Conservation (phyloP, 2,329 filamentous ascomycete genomes). For the Colletotrichum magnum region DNA sequence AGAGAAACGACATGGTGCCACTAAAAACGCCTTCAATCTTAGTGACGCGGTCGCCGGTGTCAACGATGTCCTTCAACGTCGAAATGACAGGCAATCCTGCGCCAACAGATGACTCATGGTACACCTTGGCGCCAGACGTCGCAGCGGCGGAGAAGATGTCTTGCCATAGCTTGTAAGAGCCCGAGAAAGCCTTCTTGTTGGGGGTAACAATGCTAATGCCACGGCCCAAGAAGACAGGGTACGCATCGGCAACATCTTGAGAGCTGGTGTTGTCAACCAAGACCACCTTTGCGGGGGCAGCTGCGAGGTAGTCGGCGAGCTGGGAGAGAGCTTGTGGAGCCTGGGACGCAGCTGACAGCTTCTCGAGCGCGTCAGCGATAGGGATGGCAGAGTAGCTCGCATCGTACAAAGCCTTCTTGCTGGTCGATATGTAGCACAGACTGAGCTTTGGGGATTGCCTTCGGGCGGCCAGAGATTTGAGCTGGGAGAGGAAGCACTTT, state of each 20-base stretch:
- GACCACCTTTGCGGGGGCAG: slow-evolving; percentile 83
- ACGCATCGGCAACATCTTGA: slow-evolving; percentile 84
- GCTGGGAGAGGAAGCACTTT: slow-evolving; percentile 89
- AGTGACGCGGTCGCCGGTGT: slow-evolving; percentile 91
- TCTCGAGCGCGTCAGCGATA: slow-evolving; percentile 71
- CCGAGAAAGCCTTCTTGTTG: slow-evolving; percentile 98
- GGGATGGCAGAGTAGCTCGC: slow-evolving; percentile 78
- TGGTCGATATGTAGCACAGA: slow-evolving; percentile 88
- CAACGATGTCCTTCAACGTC: slow-evolving; percentile 92
- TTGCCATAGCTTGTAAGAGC: slow-evolving; percentile 84
- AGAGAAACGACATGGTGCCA: slow-evolving; percentile 97
- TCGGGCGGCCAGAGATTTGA: slow-evolving; percentile 76
- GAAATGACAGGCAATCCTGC: slow-evolving; percentile 95
- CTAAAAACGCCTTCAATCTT: slow-evolving; percentile 98
- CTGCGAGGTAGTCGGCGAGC: slow-evolving; percentile 82
- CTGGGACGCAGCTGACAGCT: slow-evolving; percentile 74
- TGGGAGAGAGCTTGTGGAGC: slow-evolving; percentile 77
- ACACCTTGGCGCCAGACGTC: slow-evolving; percentile 82
- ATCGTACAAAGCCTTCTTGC: slow-evolving; percentile 84
- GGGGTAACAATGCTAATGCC: slow-evolving; percentile 95
- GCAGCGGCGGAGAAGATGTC: slow-evolving; percentile 85
- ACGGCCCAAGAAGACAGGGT: slow-evolving; percentile 83
- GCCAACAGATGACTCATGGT: slow-evolving; percentile 95
- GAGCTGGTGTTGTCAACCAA: slow-evolving; percentile 97
- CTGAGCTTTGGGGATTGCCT: slow-evolving; percentile 79